Percentiles rank a stretch among this genome's conserved stretches.
These are phyloP conservation scores for Zarea fungicola DNA, from an alignment of 2,329 filamentous ascomycete species.

Conservation along the genomic window DNA sequence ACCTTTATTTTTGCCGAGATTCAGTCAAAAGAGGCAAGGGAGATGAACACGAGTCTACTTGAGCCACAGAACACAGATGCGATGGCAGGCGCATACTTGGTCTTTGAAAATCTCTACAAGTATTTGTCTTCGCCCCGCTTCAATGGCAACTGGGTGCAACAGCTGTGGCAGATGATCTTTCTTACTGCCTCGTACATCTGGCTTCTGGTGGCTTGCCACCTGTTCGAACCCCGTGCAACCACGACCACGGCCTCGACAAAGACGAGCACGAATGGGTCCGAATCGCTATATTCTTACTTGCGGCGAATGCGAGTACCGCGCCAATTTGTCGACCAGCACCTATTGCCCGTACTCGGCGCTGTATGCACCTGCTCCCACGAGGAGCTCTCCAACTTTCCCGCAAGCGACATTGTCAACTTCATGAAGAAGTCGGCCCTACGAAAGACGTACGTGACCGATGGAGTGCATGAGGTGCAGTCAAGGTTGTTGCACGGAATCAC, in stretches of 20 bases:
- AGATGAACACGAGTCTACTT: constrained; percentile 12
- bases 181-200: constrained; percentile 46
- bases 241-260: not conserved
- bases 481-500: constrained; percentile 35
- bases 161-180: constrained; percentile 19
- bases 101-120: constrained; percentile 20
- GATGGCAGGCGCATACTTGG: constrained; percentile 38
- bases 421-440: constrained; percentile 40
- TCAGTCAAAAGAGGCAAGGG: not conserved
- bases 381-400: constrained; percentile 46
- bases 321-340: constrained; percentile 42
- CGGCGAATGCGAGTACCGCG: constrained; percentile 43
- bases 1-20: constrained; percentile 45
- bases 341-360: constrained; percentile 50
- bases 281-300: constrained; percentile 46
- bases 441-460: constrained; percentile 48
- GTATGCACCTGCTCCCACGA: constrained; percentile 51
- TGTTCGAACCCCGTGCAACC: constrained; percentile 30
- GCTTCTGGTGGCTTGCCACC: constrained; percentile 49
- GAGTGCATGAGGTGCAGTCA: constrained; percentile 44
- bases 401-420: constrained; percentile 47
- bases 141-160: not conserved
- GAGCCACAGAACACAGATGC: constrained; percentile 8
- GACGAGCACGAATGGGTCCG: constrained; percentile 24
- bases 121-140: constrained; percentile 15